These are phyloP conservation scores for Madurella fahalii DNA, from an alignment of 2,329 filamentous ascomycete genomes.

Conservation along the genomic window DNA sequence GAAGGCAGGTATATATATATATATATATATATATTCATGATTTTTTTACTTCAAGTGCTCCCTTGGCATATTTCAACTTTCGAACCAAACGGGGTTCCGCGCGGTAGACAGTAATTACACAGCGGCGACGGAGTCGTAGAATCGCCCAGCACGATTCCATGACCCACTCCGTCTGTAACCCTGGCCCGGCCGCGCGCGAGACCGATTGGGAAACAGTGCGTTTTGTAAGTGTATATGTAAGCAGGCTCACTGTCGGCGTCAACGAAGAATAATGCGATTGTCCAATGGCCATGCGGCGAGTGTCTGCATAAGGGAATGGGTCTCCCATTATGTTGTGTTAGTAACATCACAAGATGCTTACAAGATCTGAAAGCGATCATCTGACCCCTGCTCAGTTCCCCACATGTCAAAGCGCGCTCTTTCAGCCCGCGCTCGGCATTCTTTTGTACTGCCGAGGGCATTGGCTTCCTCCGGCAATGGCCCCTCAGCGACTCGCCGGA, in stretches of 20 bases:
- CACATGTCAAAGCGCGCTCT: not conserved
- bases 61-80: too few relatives aligned
- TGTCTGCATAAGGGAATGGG: not conserved
- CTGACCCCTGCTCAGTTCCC: not conserved
- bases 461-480: too few relatives aligned
- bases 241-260: not conserved
- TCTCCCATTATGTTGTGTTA: not conserved
- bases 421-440: not conserved
- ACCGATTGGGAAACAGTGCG: not conserved
- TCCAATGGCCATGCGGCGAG: conserved; percentile 15
- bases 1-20: not conserved
- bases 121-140: too few relatives aligned
- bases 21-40: too few relatives aligned
- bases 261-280: not conserved
- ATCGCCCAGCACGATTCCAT: too few relatives aligned
- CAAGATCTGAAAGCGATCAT: not conserved
- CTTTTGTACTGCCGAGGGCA: too few relatives aligned
- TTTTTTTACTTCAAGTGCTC: too few relatives aligned
- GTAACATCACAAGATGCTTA: conserved; percentile 9
- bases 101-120: not conserved
- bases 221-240: not conserved
- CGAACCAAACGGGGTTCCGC: too few relatives aligned
- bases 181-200: conserved; percentile 7
- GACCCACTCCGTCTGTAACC: not conserved
- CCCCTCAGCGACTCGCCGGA: too few relatives aligned